Conservation (phyloP, 2,329 filamentous ascomycete species). For the Beauveria brongniartii region DNA sequence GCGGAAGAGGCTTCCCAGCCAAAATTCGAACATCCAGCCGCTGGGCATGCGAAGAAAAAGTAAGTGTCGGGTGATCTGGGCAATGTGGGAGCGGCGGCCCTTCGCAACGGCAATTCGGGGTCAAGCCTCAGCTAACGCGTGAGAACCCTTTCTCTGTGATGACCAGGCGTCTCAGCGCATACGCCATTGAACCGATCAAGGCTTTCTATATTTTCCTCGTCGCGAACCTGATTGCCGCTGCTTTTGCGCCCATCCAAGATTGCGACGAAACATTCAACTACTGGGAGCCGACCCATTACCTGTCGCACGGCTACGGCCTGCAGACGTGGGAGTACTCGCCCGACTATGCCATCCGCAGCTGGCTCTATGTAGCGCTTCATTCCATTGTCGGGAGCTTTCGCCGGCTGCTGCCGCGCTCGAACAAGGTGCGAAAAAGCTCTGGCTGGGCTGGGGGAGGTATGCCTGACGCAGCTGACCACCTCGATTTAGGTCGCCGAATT, state of each 20-base stretch:
- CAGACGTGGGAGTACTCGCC: conserved; percentile 99
- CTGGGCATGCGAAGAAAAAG: conserved; percentile 46
- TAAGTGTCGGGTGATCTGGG: conserved; percentile 18
- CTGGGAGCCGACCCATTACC: conserved; percentile 94
- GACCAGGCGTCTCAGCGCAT: conserved; percentile 43
- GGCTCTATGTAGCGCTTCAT: conserved; percentile 81
- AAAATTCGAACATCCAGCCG: conserved; percentile 40
- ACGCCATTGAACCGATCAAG: conserved; percentile 61
- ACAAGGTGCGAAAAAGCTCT: conserved; percentile 36
- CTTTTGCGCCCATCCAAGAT: conserved; percentile 88
- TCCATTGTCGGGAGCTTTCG: conserved; percentile 61
- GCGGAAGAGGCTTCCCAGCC: conserved; percentile 15
- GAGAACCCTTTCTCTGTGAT: neutral
- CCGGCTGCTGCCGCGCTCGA: conserved; percentile 52
- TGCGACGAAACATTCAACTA: conserved; percentile 99
- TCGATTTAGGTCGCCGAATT: conserved; percentile 58
- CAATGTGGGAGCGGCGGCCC: neutral
- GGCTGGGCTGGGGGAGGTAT: no score
- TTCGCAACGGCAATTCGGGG: neutral
- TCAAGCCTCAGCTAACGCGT: conserved; percentile 1
- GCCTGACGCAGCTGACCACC: neutral
- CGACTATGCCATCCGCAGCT: conserved; percentile 88
- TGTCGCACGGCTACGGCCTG: conserved; percentile 83
- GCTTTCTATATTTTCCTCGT: conserved; percentile 75
- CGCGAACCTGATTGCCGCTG: conserved; percentile 66